Percentiles rank a stretch among this genome's conserved stretches.
Conservation (phyloP, 495 filamentous ascomycete species). For the Clavariopsis aquatica region DNA sequence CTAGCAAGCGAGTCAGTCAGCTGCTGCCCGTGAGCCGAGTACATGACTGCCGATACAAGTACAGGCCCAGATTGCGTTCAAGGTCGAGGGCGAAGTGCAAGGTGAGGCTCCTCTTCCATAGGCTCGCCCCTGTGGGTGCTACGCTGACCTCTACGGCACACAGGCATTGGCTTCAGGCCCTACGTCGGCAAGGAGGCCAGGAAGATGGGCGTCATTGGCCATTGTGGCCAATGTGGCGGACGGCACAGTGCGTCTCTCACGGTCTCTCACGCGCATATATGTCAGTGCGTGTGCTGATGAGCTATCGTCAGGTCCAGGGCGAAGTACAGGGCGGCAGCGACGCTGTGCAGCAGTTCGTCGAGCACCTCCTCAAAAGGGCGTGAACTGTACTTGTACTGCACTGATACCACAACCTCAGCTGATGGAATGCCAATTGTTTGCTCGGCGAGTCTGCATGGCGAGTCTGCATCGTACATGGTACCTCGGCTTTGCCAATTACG, state of each 20-base stretch:
- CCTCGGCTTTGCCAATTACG: no score
- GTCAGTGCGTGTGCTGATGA: conserved; percentile 2
- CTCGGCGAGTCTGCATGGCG: no score
- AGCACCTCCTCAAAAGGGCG: conserved; percentile 76
- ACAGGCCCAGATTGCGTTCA: conserved; percentile 42
- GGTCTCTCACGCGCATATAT: neutral
- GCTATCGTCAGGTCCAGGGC: conserved; percentile 69
- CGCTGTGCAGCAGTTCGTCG: conserved; percentile 66
- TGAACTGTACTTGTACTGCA: conserved; percentile 65
- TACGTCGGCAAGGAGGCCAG: conserved; percentile 71
- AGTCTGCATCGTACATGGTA: no score
- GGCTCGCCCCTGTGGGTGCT: no score
- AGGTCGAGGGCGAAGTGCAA: conserved; percentile 45
- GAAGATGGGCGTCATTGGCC: conserved; percentile 69
- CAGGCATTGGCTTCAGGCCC: conserved; percentile 41
- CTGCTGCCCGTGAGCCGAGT: neutral
- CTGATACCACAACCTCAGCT: no score
- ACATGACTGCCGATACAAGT: conserved; percentile 9
- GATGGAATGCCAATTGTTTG: no score
- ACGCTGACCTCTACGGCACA: no score
- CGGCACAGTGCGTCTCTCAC: conserved; percentile 57
- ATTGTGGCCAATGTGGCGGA: conserved; percentile 74
- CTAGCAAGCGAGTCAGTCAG: conserved; percentile 28
- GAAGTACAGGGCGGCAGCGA: conserved; percentile 78
- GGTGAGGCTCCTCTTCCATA: no score